Evolutionary conservation across 441 rosid species (phyloP).

Genomic region (Populus hybrid): DNA sequence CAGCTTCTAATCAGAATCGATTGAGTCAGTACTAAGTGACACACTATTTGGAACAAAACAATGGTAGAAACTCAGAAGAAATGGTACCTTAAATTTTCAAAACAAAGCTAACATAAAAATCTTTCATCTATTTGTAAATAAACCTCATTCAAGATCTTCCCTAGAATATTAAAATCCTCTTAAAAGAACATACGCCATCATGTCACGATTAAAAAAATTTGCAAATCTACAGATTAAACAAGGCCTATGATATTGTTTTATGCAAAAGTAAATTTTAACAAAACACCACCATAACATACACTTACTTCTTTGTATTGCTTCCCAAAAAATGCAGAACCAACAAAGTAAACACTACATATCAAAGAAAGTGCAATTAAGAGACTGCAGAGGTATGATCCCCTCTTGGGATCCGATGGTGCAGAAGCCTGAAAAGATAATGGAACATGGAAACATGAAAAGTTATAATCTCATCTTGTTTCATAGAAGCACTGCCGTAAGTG

Average conservation of each 20-base stretch:
- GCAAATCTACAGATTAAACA: background rate
- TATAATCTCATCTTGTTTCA: background rate
- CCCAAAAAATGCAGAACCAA: constrained; percentile 41
- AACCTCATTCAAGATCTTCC: background rate
- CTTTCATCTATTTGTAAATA: background rate
- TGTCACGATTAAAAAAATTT: background rate
- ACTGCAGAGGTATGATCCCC: constrained; percentile 57
- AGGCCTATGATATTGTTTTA: background rate
- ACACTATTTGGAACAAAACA: background rate
- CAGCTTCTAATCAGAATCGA: background rate
- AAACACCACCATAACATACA: constrained; percentile 19
- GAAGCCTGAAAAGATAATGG: constrained; percentile 34
- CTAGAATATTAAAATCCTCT: background rate
- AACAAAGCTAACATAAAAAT: background rate
- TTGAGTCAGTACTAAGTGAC: background rate
- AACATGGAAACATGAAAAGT: background rate
- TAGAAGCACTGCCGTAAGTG: background rate
- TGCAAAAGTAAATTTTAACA: background rate
- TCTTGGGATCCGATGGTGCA: constrained; percentile 41
- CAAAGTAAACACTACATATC: constrained; percentile 59
- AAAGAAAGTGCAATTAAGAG: constrained; percentile 46
- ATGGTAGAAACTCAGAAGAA: background rate
- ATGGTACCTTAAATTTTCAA: background rate
- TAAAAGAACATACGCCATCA: background rate
- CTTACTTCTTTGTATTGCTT: constrained; percentile 59